A percentile compares a stretch with the other conserved stretches of the same genome.
Evolutionary conservation across 306 rosid species (phyloP).

Genomic region (Rubus idaeus): DNA sequence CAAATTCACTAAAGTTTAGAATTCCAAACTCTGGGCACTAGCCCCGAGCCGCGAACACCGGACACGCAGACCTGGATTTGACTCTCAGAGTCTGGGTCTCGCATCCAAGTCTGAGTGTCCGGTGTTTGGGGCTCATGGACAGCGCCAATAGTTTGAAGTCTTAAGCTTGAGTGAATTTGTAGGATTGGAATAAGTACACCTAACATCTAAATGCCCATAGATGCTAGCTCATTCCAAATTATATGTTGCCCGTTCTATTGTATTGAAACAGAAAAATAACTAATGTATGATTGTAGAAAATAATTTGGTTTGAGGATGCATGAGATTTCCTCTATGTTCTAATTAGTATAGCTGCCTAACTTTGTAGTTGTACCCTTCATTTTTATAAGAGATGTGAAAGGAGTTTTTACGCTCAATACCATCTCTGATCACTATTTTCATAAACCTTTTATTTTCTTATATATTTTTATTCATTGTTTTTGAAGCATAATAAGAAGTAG

Average conservation of each 20-base stretch:
- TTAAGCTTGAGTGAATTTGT: background rate
- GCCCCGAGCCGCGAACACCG: background rate
- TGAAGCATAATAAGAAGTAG: background rate
- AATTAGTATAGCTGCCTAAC: background rate
- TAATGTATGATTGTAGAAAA: background rate
- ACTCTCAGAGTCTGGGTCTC: background rate
- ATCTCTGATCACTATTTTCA: background rate
- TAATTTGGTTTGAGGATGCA: background rate
- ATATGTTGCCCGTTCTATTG: background rate
- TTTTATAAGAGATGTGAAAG: background rate
- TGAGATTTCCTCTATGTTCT: background rate
- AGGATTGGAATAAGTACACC: background rate
- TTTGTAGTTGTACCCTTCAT: background rate
- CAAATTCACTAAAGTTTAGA: background rate
- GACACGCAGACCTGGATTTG: background rate
- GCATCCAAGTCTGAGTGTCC: background rate
- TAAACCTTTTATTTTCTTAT: no score
- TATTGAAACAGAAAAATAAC: background rate
- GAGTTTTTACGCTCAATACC: background rate
- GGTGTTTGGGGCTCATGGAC: background rate
- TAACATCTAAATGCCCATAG: background rate
- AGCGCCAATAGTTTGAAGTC: background rate
- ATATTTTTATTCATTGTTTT: background rate
- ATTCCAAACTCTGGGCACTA: background rate
- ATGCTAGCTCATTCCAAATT: background rate